Percentiles rank a stretch among this genome's conserved stretches.
Evolutionary conservation across 495 filamentous ascomycete genomes (phyloP).

Genomic region (Cladorrhinum samala): DNA sequence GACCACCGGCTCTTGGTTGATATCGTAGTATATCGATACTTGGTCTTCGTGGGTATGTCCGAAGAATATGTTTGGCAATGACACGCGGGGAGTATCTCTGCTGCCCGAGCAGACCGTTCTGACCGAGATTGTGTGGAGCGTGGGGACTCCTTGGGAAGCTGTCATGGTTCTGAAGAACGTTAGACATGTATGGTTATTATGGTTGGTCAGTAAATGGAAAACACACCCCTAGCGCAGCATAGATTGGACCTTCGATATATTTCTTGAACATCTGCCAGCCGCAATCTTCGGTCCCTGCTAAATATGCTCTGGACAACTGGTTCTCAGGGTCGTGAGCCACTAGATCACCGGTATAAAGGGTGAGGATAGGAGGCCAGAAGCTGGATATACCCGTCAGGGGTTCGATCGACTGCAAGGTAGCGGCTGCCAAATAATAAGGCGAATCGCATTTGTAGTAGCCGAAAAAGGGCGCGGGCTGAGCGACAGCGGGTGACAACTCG

Average conservation of each 20-base stretch:
- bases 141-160: conserved; percentile 46
- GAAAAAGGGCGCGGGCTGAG: conserved; percentile 47
- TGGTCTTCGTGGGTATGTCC: conserved; percentile 51
- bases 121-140: conserved; percentile 44
- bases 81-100: conserved; percentile 53
- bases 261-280: conserved; percentile 49
- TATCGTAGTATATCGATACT: conserved; percentile 46
- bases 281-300: conserved; percentile 45
- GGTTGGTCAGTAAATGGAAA: not conserved
- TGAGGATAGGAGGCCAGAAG: conserved; percentile 40
- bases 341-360: conserved; percentile 53
- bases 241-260: conserved; percentile 52
- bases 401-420: conserved; percentile 51
- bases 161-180: conserved; percentile 47
- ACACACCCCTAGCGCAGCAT: conserved; percentile 23
- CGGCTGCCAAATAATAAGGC: conserved; percentile 52
- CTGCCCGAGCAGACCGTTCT: conserved; percentile 40
- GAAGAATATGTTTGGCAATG: conserved; percentile 51
- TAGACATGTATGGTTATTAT: not conserved
- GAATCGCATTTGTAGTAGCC: conserved; percentile 53
- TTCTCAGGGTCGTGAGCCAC: conserved; percentile 46
- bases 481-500: conserved; percentile 18
- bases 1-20: conserved; percentile 39
- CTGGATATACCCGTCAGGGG: conserved; percentile 50
- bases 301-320: conserved; percentile 42